Evolutionary conservation across 257 asterid species (phyloP).

Genomic region (Plantago elongata): DNA sequence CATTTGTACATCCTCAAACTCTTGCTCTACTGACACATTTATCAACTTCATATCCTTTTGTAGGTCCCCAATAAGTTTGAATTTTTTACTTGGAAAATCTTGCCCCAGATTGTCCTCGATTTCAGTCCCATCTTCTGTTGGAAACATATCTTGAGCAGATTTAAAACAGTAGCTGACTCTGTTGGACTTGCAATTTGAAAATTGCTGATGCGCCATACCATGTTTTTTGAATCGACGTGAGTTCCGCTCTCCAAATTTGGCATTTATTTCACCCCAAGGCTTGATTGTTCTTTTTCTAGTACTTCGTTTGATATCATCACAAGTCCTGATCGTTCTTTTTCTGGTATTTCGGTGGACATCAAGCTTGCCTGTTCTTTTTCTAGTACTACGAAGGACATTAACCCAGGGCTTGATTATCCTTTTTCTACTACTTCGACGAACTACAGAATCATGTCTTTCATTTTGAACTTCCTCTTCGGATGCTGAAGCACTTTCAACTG

Average conservation of each 20-base stretch:
- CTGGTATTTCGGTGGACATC: slow-evolving; percentile 15
- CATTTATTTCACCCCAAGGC: slow-evolving; percentile 38
- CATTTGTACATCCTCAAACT: slow-evolving; percentile 9
- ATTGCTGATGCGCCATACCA: slow-evolving; percentile 10
- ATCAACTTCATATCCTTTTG: slow-evolving; percentile 25
- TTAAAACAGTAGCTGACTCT: slow-evolving; percentile 17
- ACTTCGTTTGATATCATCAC: background rate
- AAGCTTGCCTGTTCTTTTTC: slow-evolving; percentile 55
- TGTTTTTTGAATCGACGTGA: slow-evolving; percentile 29
- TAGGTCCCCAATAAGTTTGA: slow-evolving; percentile 8
- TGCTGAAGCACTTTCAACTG: slow-evolving; percentile 21
- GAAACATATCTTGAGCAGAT: slow-evolving; percentile 20
- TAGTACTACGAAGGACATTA: background rate
- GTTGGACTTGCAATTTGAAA: slow-evolving; percentile 15
- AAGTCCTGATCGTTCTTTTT: too few species aligned
- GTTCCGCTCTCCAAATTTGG: slow-evolving; percentile 28
- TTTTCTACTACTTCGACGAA: slow-evolving; percentile 41
- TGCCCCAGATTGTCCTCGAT: slow-evolving; percentile 16
- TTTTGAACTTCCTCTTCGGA: slow-evolving; percentile 25
- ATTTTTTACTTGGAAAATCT: slow-evolving; percentile 13
- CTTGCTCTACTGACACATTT: slow-evolving; percentile 33
- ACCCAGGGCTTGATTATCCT: too few species aligned
- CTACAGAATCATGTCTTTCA: slow-evolving; percentile 32
- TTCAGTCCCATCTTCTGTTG: slow-evolving; percentile 21
- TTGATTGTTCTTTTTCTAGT: slow-evolving; percentile 55